Evolutionary conservation across 805 yeast species (phyloP).

Genomic region (Saccharomycopsis sp.): DNA sequence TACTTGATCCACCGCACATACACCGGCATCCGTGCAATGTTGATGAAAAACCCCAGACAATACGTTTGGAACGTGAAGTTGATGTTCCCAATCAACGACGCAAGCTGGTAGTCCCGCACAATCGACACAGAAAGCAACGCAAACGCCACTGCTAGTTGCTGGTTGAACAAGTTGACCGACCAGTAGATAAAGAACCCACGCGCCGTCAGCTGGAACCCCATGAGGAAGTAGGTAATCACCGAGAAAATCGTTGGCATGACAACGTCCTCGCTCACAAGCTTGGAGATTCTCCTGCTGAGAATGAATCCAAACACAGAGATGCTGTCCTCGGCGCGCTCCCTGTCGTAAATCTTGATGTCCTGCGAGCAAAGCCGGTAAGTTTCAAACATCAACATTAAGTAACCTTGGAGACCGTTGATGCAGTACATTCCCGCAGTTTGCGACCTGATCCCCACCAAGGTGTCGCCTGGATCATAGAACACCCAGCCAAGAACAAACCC

Average conservation of each 20-base stretch:
- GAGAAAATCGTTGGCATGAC: constrained; percentile 53
- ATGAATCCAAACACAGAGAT: constrained; percentile 61
- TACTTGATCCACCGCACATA: constrained; percentile 82
- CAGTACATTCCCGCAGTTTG: constrained; percentile 43
- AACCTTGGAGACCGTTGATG: constrained; percentile 45
- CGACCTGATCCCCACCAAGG: constrained; percentile 59
- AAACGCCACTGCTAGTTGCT: constrained; percentile 45
- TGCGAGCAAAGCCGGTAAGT: constrained; percentile 45
- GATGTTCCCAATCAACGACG: constrained; percentile 52
- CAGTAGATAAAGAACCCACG: constrained; percentile 55
- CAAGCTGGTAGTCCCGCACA: constrained; percentile 51
- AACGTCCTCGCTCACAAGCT: constrained; percentile 60
- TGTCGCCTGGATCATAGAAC: constrained; percentile 52
- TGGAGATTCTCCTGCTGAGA: constrained; percentile 54
- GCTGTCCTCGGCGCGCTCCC: constrained; percentile 65
- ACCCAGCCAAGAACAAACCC: constrained; percentile 71
- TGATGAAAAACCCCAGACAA: constrained; percentile 76
- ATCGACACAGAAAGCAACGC: constrained; percentile 47
- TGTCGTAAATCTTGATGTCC: constrained; percentile 47
- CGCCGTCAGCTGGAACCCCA: constrained; percentile 49
- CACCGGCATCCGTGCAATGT: constrained; percentile 66
- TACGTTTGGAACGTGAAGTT: constrained; percentile 64
- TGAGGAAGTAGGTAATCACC: constrained; percentile 63
- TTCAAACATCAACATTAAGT: constrained; percentile 48
- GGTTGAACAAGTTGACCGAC: constrained; percentile 46